Evolutionary conservation across 192 early-diverging fungal genomes (phyloP).

Genomic region (Allomyces macrogynus): DNA sequence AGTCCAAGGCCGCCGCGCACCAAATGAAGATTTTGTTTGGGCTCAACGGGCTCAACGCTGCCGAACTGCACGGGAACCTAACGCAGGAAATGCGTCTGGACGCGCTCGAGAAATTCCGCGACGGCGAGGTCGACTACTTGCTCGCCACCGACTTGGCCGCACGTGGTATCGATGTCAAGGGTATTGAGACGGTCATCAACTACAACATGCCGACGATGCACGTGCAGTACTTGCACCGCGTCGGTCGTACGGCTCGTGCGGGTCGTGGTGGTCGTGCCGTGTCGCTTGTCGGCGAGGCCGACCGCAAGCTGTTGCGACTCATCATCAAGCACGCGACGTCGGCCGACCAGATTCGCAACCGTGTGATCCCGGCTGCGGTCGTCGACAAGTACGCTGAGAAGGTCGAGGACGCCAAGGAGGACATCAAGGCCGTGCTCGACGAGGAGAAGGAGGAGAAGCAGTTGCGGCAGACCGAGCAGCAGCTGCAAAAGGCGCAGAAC

Average conservation of each 20-base stretch:
- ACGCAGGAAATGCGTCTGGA: slow-evolving; percentile 78
- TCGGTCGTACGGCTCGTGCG: slow-evolving; percentile 90
- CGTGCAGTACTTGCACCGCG: slow-evolving; percentile 81
- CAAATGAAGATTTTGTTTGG: slow-evolving; percentile 97
- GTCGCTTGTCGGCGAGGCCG: slow-evolving; percentile 76
- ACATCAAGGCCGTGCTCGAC: slow-evolving; percentile 41
- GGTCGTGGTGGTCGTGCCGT: slow-evolving; percentile 69
- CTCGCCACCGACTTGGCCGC: slow-evolving; percentile 92
- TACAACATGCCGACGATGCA: slow-evolving; percentile 92
- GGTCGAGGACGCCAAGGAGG: slow-evolving; percentile 41
- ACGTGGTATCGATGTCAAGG: slow-evolving; percentile 90
- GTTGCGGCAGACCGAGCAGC: slow-evolving; percentile 73
- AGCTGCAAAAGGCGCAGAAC: slow-evolving; percentile 67
- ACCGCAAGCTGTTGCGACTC: slow-evolving; percentile 78
- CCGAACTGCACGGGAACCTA: slow-evolving; percentile 88
- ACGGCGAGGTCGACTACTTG: slow-evolving; percentile 64
- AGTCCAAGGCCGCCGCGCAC: slow-evolving; percentile 83
- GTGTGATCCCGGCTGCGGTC: slow-evolving; percentile 61
- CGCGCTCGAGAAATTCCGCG: slow-evolving; percentile 75
- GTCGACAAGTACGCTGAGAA: slow-evolving; percentile 53
- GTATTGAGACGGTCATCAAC: slow-evolving; percentile 94
- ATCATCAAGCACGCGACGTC: slow-evolving; percentile 65
- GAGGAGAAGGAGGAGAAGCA: slow-evolving; percentile 66
- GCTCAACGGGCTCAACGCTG: slow-evolving; percentile 61
- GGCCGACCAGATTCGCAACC: slow-evolving; percentile 57